Conservation (phyloP, 768 basidiomycete genomes). For the Daedaleopsis nitida region DNA sequence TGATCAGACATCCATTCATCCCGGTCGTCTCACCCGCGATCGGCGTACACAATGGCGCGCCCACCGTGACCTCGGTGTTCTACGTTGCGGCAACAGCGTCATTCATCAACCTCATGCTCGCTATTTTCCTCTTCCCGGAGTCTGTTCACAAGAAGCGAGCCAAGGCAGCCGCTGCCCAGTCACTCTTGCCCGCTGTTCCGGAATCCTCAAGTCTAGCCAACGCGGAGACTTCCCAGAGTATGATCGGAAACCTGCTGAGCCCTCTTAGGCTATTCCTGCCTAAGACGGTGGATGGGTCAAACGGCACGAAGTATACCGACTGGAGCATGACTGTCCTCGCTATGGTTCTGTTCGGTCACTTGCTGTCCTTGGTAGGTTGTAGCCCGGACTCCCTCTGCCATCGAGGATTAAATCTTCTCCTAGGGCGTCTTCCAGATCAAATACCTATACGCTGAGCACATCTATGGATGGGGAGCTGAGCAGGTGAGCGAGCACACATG, state of each 20-base stretch:
- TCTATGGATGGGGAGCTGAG: constrained; percentile 68
- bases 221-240: constrained; percentile 27
- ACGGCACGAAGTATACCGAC: constrained; percentile 50
- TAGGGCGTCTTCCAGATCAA: constrained; percentile 75
- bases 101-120: constrained; percentile 56
- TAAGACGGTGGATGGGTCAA: constrained; percentile 42
- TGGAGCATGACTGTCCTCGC: constrained; percentile 78
- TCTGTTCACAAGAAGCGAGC: constrained; percentile 47
- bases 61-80: constrained; percentile 52
- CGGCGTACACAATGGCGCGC: constrained; percentile 34
- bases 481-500: constrained; percentile 37
- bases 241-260: constrained; percentile 48
- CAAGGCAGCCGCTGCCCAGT: constrained; percentile 31
- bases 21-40: constrained; percentile 26
- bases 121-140: constrained; percentile 56
- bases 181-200: neutral
- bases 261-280: constrained; percentile 77
- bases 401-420: neutral
- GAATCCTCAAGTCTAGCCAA: constrained; percentile 27
- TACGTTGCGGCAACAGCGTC: constrained; percentile 50
- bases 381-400: neutral
- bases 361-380: constrained; percentile 61
- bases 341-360: constrained; percentile 59
- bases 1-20: constrained; percentile 48
- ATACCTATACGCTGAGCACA: constrained; percentile 76